Evolutionary conservation across 1,139 yeast genomes (phyloP).

Genomic region (Kodamaea alishanica): DNA sequence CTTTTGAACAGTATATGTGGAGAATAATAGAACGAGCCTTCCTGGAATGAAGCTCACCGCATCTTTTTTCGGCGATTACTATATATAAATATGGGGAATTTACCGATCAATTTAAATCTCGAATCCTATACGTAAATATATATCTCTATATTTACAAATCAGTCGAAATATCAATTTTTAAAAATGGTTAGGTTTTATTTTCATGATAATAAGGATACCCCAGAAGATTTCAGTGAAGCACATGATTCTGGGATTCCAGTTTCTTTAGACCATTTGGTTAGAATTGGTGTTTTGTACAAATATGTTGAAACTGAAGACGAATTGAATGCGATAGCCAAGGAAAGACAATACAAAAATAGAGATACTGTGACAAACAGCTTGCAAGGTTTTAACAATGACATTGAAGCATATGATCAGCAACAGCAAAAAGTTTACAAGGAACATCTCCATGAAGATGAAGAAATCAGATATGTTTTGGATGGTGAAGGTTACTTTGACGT

Average conservation of each 20-base stretch:
- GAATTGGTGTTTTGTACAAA: conserved; percentile 70
- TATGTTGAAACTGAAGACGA: conserved; percentile 49
- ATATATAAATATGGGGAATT: no score
- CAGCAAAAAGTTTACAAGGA: conserved; percentile 73
- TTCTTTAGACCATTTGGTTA: conserved; percentile 43
- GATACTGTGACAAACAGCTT: conserved; percentile 66
- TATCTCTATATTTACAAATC: neutral
- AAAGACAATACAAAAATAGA: conserved; percentile 74
- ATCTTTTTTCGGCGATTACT: neutral
- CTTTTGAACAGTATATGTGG: no score
- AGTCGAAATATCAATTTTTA: neutral
- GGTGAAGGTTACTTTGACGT: conserved; percentile 95
- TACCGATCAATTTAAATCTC: neutral
- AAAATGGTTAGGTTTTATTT: conserved; percentile 56
- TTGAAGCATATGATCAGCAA: conserved; percentile 57
- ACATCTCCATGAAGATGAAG: conserved; percentile 96
- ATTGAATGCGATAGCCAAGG: conserved; percentile 62
- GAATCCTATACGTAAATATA: neutral
- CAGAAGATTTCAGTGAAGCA: conserved; percentile 63
- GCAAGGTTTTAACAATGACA: conserved; percentile 61
- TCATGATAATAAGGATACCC: conserved; percentile 63
- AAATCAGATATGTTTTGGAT: conserved; percentile 81
- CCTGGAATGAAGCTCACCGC: no score
- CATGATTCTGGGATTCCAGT: conserved; percentile 71
- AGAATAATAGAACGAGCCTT: no score